A percentile compares a stretch with the other conserved stretches of the same genome.
These are phyloP conservation scores for Odontarrhena argentea DNA, from an alignment of 345 rosid genomes.

Conservation along the genomic window DNA sequence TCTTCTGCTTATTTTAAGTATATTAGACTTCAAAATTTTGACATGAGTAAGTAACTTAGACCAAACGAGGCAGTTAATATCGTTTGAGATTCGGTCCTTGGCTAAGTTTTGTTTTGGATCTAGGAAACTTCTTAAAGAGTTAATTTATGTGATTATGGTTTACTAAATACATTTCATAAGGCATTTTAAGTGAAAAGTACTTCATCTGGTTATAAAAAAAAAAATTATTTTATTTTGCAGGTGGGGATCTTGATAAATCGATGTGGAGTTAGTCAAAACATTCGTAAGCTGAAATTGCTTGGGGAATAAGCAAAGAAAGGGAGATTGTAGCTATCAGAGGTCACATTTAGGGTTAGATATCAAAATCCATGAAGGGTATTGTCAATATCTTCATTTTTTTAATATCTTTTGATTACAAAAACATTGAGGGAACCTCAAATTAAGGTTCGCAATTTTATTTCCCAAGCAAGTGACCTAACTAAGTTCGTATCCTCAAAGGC, in stretches of 20 bases:
- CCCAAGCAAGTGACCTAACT: constrained; percentile 45
- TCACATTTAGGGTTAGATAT: constrained; percentile 41
- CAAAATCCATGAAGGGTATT: constrained; percentile 39
- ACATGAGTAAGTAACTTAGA: constrained; percentile 15
- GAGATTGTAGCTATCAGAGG: constrained; percentile 42
- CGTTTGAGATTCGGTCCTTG: not conserved
- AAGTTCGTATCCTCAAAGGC: constrained; percentile 42
- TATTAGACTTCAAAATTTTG: constrained; percentile 5
- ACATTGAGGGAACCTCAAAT: constrained; percentile 22
- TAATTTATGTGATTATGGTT: constrained; percentile 16
- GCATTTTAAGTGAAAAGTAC: constrained; percentile 29
- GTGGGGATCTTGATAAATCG: constrained; percentile 24
- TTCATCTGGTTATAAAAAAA: constrained; percentile 16
- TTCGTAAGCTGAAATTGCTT: constrained; percentile 33
- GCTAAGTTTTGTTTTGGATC: constrained; percentile 19
- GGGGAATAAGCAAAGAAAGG: constrained; percentile 37
- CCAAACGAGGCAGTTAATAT: constrained; percentile 15
- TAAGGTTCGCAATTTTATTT: constrained; percentile 32
- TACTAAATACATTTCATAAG: constrained; percentile 15
- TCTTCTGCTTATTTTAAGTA: constrained; percentile 10
- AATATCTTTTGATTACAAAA: constrained; percentile 8
- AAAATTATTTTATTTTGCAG: constrained; percentile 11
- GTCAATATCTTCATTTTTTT: not conserved
- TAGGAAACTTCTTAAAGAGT: constrained; percentile 18
- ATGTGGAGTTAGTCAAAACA: constrained; percentile 39